Evolutionary conservation across 1,139 yeast genomes (phyloP).

Genomic region (Saccharomyces hybrid): DNA sequence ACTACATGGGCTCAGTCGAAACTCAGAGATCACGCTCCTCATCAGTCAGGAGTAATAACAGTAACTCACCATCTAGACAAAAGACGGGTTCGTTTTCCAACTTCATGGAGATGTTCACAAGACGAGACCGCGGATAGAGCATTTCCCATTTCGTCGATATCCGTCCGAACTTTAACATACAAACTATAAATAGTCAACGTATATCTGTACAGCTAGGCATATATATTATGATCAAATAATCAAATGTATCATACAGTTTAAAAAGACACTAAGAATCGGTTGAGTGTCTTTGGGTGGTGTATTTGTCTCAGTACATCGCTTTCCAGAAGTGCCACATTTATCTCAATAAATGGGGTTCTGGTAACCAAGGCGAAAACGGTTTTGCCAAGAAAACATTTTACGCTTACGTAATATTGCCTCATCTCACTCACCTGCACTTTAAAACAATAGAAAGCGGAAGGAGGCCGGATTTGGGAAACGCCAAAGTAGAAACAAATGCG

Average conservation of each 20-base stretch:
- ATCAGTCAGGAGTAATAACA: not conserved
- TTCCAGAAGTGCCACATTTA: no score
- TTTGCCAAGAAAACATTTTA: no score
- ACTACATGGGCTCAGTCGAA: slow-evolving; percentile 5
- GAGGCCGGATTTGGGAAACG: no score
- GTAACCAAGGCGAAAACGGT: no score
- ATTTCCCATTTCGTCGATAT: not conserved
- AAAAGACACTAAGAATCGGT: not conserved
- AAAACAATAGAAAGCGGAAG: no score
- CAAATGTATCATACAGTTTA: not conserved
- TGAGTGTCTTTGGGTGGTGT: no score
- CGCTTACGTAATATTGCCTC: no score
- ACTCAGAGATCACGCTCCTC: slow-evolving; percentile 9
- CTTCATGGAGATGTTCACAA: slow-evolving; percentile 16
- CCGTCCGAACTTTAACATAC: not conserved
- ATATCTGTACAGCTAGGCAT: not conserved
- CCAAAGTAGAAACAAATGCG: no score
- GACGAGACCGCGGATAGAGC: slow-evolving; percentile 6
- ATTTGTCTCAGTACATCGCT: no score
- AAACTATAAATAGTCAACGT: not conserved
- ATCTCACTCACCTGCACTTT: no score
- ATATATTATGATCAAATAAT: not conserved
- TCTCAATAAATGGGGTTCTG: no score
- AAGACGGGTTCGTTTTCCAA: slow-evolving; percentile 16
- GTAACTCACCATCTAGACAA: slow-evolving; percentile 6